Evolutionary conservation across 164 flowering plant genomes (phyloP).

Genomic region (Cinnamomum micranthum): DNA sequence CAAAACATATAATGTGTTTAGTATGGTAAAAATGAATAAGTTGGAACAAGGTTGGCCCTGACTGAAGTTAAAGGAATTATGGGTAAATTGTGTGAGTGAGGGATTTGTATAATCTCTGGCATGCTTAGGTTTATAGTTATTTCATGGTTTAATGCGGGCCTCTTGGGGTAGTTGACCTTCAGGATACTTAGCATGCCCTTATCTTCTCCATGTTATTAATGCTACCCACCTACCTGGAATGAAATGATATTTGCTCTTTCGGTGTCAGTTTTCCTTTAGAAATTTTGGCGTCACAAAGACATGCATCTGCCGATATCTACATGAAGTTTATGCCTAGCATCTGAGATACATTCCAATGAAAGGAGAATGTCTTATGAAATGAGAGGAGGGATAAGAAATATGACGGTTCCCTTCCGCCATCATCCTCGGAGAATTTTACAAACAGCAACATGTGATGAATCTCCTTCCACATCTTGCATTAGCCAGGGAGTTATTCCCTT

Average conservation of each 20-base stretch:
- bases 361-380: too few species aligned
- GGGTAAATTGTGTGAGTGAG: neutral
- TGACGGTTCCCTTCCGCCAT: too few species aligned
- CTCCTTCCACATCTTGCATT: too few species aligned
- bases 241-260: too few species aligned
- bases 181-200: neutral
- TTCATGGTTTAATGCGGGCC: neutral
- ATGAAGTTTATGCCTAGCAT: too few species aligned
- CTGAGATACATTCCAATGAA: too few species aligned
- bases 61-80: neutral
- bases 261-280: neutral
- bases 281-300: neutral
- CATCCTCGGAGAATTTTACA: too few species aligned
- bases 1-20: neutral
- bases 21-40: neutral
- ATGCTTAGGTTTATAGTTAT: neutral
- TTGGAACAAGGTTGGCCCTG: neutral
- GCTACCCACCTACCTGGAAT: neutral
- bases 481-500: too few species aligned
- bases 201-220: neutral
- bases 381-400: too few species aligned
- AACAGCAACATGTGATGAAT: too few species aligned
- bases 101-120: neutral
- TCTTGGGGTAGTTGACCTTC: neutral
- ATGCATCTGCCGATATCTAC: too few species aligned